Conservation (phyloP, 2,329 filamentous ascomycete genomes). For the Sporothrix euskadiensis region DNA sequence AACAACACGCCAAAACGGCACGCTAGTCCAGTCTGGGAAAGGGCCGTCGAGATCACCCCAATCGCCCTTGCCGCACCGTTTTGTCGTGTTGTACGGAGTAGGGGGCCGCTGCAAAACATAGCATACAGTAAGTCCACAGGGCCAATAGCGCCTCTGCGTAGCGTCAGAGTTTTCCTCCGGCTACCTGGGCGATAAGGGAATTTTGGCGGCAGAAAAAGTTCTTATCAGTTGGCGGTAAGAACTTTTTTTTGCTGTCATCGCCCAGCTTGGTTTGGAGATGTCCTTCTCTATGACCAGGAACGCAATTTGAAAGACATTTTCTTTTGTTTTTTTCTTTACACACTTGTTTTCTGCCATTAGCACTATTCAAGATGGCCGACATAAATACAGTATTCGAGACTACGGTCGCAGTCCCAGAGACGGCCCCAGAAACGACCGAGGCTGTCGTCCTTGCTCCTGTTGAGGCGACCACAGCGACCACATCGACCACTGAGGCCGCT, state of each 20-base stretch:
- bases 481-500: background rate
- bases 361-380: background rate
- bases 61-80: background rate
- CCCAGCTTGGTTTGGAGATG: background rate
- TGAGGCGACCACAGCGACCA: background rate
- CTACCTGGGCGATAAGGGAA: constrained; percentile 28
- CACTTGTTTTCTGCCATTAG: background rate
- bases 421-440: background rate
- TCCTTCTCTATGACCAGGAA: background rate
- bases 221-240: constrained; percentile 28
- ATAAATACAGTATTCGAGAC: background rate
- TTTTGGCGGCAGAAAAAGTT: constrained; percentile 31
- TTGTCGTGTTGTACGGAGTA: no score
- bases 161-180: constrained; percentile 20
- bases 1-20: background rate
- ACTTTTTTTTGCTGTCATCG: constrained; percentile 21
- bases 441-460: no score
- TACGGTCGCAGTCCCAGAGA: background rate
- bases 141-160: background rate
- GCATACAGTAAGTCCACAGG: background rate
- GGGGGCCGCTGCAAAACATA: background rate
- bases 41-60: background rate
- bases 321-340: background rate
- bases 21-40: constrained; percentile 6
- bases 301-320: background rate